These are phyloP conservation scores for Sarocladium strictum DNA, from an alignment of 2,329 filamentous ascomycete species.

Conservation along the genomic window DNA sequence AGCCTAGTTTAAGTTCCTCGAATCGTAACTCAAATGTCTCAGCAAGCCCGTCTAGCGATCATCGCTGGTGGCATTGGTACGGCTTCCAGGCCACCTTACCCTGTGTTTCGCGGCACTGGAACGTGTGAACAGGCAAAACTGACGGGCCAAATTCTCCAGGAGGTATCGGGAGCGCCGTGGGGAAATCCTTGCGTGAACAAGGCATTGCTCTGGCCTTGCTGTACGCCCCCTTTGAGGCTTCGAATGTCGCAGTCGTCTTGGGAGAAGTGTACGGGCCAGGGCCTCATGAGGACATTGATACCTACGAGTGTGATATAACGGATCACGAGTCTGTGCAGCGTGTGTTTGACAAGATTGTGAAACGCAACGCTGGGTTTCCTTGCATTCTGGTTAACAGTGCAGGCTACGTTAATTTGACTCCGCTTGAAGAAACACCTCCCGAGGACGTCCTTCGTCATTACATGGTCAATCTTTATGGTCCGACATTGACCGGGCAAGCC, in stretches of 20 bases:
- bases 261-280: conserved; percentile 9
- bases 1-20: background rate
- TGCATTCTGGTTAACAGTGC: conserved; percentile 12
- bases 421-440: conserved; percentile 11
- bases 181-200: conserved; percentile 6
- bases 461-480: conserved; percentile 13
- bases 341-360: conserved; percentile 10
- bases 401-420: conserved; percentile 12
- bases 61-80: conserved; percentile 12
- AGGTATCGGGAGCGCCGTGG: conserved; percentile 12
- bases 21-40: conserved; percentile 5
- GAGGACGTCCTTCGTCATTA: conserved; percentile 12
- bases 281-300: background rate
- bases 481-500: conserved; percentile 12
- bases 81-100: background rate
- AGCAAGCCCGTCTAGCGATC: conserved; percentile 8
- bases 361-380: conserved; percentile 9
- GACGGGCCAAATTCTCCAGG: conserved; percentile 4
- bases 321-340: conserved; percentile 8
- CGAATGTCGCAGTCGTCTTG: conserved; percentile 3
- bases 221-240: conserved; percentile 12
- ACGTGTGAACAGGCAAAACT: background rate
- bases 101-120: background rate
- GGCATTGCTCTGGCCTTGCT: conserved; percentile 12
- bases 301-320: conserved; percentile 12